Percentiles rank a stretch among this genome's conserved stretches.
phyloP scores from a whole-genome alignment of 805 yeast genomes.

The Alloascoidea hylecoeti region DNA sequence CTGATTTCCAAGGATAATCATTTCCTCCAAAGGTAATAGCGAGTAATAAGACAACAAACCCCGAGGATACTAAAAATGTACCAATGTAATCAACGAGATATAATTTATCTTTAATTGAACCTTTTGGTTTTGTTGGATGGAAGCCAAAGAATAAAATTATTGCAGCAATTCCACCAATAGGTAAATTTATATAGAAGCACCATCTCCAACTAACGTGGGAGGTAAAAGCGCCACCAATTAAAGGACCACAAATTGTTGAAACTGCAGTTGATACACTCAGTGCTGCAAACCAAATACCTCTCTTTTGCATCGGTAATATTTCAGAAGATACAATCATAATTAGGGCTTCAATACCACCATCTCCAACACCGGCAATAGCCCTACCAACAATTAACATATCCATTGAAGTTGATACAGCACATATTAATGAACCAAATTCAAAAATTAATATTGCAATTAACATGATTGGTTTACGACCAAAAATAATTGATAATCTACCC shows the following conservation, averaged over 20 bases:
- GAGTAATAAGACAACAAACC: conserved; percentile 28
- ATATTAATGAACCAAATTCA: conserved; percentile 43
- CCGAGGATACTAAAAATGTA: conserved; percentile 24
- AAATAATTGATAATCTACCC: conserved; percentile 40
- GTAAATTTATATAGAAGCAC: conserved; percentile 62
- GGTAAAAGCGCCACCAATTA: conserved; percentile 54
- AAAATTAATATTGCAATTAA: conserved; percentile 32
- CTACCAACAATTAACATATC: conserved; percentile 13
- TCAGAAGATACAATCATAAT: conserved; percentile 45
- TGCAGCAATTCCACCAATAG: conserved; percentile 42
- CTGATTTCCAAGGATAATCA: conserved; percentile 37
- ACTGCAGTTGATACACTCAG: conserved; percentile 28
- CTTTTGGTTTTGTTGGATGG: conserved; percentile 32
- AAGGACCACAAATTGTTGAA: conserved; percentile 45
- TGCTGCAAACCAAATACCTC: conserved; percentile 12
- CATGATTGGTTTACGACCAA: conserved; percentile 34
- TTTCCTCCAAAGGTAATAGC: conserved; percentile 44
- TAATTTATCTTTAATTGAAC: conserved; percentile 23
- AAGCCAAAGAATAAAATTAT: conserved; percentile 23
- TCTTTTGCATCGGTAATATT: conserved; percentile 25
- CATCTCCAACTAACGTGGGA: conserved; percentile 55
- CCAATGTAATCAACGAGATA: conserved; percentile 34
- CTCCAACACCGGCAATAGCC: conserved; percentile 55
- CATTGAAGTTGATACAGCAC: conserved; percentile 28
- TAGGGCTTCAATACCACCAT: conserved; percentile 49